Evolutionary conservation across 163 green algal genomes (phyloP), one percentile per base, ranked within the genome.

Genomic region (Scenedesmus sp.): DNA sequence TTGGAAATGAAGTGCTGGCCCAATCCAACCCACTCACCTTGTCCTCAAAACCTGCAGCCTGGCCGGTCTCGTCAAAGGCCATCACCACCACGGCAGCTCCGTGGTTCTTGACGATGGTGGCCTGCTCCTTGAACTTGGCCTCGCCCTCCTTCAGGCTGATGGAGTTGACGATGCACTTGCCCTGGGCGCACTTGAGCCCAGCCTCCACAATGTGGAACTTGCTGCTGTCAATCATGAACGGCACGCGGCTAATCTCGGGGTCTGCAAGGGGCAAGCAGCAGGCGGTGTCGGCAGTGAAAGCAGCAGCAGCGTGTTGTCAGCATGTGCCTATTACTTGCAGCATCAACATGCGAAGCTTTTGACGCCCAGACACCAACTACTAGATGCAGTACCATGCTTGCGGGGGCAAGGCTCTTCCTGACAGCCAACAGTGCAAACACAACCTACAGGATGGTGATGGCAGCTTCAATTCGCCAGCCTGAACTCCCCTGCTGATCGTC

Each of bases 151-250:
- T 99, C 85, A 99, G 93, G 65, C 95, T 98, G 94, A 99, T 99
- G 92, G 95, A 98, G 96, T 99, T 99, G 42, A 99, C 98, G 88
- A 99, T 99, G 96, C 95, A 98, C 95, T 99, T 99, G 95, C 98
- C 98, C 95, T 99, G 98, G 93, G 94, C 96, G 96, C 98, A 99
- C 96, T 99, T 99, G 46, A 99, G 95, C 70, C 98, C 98, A 13
- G 98, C 97, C 95, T 99, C 98, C 61, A 99, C 97, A 59, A 99
- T 99, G 94, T 97, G 94, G 94, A 99, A 99, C 95, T 99, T 99
- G 95, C 94, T 98, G 83, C 95, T 98, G 94, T 99, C 98, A 79
- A 99, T 99, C 98, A 99, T 99, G 95, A 99, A 99, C 33, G 98
- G 98, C 83, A 99, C 96, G 33, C 95, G 93, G 91, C 92, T 96